phyloP scores from a whole-genome alignment of 176 grass and related monocot genomes.

The Lolium multiflorum region DNA sequence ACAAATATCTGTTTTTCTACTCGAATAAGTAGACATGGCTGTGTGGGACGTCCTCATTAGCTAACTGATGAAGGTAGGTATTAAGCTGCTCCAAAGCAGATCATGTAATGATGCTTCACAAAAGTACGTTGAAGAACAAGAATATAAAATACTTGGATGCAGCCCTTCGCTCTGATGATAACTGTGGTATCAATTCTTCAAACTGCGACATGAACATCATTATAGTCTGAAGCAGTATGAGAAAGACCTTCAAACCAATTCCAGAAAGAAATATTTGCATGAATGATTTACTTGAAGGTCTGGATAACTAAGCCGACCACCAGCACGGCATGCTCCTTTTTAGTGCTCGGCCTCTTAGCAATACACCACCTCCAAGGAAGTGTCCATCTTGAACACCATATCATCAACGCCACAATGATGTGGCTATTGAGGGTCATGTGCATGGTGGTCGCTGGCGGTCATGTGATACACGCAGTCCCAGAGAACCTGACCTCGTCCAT shows the following conservation, averaged over 20 bases:
- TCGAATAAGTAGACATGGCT: not conserved
- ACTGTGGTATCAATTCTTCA: slow-evolving; percentile 78
- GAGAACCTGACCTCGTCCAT: not conserved
- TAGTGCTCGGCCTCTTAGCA: not conserved
- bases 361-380: not conserved
- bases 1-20: slow-evolving; percentile 4
- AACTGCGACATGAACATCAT: slow-evolving; percentile 97
- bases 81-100: slow-evolving; percentile 91
- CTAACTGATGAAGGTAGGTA: slow-evolving; percentile 62
- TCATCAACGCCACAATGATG: not conserved
- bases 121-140: slow-evolving; percentile 85
- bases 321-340: not conserved
- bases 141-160: slow-evolving; percentile 94
- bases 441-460: not conserved
- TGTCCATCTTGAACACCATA: not conserved
- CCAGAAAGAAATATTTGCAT: slow-evolving; percentile 96
- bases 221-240: slow-evolving; percentile 91
- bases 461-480: not conserved
- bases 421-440: not conserved
- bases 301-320: slow-evolving; percentile 32
- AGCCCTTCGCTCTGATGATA: slow-evolving; percentile 74
- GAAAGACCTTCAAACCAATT: slow-evolving; percentile 90
- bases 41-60: slow-evolving; percentile 71
- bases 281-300: slow-evolving; percentile 72
- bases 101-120: slow-evolving; percentile 70